Evolutionary conservation across 1,139 yeast genomes (phyloP), one percentile per base, ranked within the genome.

Genomic region (Candida sanyaensis): DNA sequence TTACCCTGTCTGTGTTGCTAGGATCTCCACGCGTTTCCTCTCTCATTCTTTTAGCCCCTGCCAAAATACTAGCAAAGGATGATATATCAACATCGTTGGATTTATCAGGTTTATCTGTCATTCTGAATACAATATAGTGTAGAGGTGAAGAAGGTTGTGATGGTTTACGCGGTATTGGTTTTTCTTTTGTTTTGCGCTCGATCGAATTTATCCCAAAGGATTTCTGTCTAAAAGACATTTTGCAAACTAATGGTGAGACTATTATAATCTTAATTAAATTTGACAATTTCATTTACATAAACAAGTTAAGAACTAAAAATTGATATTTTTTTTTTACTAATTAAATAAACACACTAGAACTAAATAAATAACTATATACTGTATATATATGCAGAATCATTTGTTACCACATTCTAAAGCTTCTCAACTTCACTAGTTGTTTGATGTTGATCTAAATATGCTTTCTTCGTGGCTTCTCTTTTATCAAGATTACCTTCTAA

Each of bases 11-110:
- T 33, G 26, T 17, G 11, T 24, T 21, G 37, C 12, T 8, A 6
- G 44, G 42, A 23, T 38, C 49, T 1, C 51, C 55, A 6, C 63
- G 67, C 47, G 60, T 62, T 47, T 64, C 61, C 45, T 73, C 73
- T 49, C 78, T 63, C 68, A 83, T 73, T 44, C 76, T 74, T 58
- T 78, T 71, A 2, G 83, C 87, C 17, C 86, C 86, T 1, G 83
- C 88, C 41, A 84, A 61, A 36, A 84, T 81, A 58, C 86, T 81
- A 41, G 83, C 80, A 62, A 83, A 84, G 1, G 89, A 84, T 1
- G 84, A 76, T 1, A 84, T 66, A 55, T 81, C 84, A 5, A 55
- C 44, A 29, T 46, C 43, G 7, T 43, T 41, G 17, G 34, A 8
- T 29, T 42, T n/a, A 10, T 43, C 36, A 2, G 45, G 27, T 21